Conservation (phyloP, 2,329 filamentous ascomycete species). For the Raffaelea deltoideospora region DNA sequence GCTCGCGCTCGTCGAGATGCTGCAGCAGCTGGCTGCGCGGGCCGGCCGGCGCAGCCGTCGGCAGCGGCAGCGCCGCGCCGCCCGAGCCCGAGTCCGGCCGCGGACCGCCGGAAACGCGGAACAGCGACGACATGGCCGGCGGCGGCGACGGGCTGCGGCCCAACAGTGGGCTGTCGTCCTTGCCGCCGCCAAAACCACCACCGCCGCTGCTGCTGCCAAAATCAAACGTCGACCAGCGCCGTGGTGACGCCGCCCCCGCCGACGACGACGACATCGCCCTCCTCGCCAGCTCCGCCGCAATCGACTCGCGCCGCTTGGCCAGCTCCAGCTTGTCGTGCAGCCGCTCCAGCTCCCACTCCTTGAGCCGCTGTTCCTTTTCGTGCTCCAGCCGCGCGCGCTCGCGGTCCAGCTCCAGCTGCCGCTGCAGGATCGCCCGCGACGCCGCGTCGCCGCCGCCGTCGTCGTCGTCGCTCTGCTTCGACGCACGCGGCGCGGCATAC, state of each 20-base stretch:
- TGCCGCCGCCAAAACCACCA: no score
- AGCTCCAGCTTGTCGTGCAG: slow-evolving; percentile 3
- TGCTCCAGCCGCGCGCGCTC: neutral
- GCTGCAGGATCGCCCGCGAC: neutral
- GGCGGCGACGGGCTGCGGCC: neutral
- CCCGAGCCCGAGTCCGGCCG: neutral
- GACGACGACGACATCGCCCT: neutral
- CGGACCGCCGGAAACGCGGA: neutral
- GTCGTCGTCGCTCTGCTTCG: no score
- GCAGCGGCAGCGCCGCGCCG: no score
- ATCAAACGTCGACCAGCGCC: neutral
- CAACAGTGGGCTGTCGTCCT: neutral
- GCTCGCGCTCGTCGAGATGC: slow-evolving; percentile 5
- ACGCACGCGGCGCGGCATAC: no score
- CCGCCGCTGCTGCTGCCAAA: no score
- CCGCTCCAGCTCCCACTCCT: slow-evolving; percentile 5
- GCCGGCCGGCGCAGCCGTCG: neutral
- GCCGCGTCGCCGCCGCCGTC: neutral
- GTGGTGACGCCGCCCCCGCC: neutral
- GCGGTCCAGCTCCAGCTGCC: slow-evolving; percentile 1
- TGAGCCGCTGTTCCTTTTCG: slow-evolving; percentile 1
- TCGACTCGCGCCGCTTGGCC: no score
- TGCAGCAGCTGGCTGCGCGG: neutral
- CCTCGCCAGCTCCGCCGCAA: no score
- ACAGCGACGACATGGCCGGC: neutral